A percentile compares a stretch with the other conserved stretches of the same genome.
Conservation (phyloP, 257 asterid species). For the Leonotis leonurus region DNA sequence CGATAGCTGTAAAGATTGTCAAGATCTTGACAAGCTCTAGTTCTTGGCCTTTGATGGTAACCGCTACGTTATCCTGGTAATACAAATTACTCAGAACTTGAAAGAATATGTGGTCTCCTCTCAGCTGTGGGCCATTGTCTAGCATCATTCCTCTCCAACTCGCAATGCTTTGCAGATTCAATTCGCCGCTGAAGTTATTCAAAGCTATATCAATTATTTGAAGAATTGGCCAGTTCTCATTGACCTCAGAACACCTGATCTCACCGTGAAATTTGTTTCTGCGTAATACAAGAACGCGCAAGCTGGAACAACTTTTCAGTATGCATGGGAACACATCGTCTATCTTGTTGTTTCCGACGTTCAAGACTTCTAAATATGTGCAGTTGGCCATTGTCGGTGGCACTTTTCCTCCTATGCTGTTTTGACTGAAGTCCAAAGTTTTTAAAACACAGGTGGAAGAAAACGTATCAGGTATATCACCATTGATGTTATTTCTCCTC, state of each 20-base stretch:
- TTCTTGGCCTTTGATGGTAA: slow-evolving; percentile 25
- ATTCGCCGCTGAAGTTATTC: slow-evolving; percentile 13
- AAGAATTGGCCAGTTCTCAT: slow-evolving; percentile 2
- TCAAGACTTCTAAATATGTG: slow-evolving; percentile 24
- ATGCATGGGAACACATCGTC: slow-evolving; percentile 22
- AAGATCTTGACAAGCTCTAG: slow-evolving; percentile 17
- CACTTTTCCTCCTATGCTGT: slow-evolving; percentile 20
- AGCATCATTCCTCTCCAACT: not conserved
- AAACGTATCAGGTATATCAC: slow-evolving; percentile 8
- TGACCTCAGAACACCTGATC: slow-evolving; percentile 15
- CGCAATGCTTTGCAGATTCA: not conserved
- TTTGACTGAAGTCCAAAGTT: slow-evolving; percentile 17
- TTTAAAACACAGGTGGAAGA: not conserved
- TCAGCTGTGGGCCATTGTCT: not conserved
- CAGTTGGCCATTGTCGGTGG: slow-evolving; percentile 29
- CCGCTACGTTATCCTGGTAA: slow-evolving; percentile 12
- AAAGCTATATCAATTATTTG: slow-evolving; percentile 18
- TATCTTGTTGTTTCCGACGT: slow-evolving; percentile 34
- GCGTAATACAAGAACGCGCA: slow-evolving; percentile 31
- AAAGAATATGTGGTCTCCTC: not conserved
- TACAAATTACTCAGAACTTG: not conserved
- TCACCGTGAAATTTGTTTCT: slow-evolving; percentile 36
- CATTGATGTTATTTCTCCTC: slow-evolving; percentile 18
- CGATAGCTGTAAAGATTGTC: slow-evolving; percentile 27
- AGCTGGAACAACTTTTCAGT: not conserved